Conservation (phyloP, 805 yeast genomes). For the Ogataea degrootiae region DNA sequence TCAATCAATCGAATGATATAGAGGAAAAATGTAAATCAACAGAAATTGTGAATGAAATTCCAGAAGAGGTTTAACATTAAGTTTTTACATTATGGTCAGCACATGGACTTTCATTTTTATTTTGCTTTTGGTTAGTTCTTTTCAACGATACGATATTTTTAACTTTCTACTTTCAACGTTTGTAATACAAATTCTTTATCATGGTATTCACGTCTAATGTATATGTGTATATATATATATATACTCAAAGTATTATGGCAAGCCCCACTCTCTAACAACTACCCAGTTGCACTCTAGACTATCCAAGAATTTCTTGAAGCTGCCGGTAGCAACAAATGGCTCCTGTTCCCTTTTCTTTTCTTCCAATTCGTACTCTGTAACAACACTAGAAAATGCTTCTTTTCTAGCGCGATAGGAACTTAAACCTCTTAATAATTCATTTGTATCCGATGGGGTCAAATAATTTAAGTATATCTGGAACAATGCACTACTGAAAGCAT, state of each 20-base stretch:
- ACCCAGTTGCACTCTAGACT: conserved; percentile 26
- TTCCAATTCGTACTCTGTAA: conserved; percentile 23
- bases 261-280: conserved; percentile 28
- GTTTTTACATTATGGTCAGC: too few relatives aligned
- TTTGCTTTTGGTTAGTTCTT: too few relatives aligned
- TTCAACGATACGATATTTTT: too few relatives aligned
- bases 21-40: too few relatives aligned
- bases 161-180: too few relatives aligned
- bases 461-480: conserved; percentile 17
- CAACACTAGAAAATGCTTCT: conserved; percentile 8
- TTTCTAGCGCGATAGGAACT: conserved; percentile 16
- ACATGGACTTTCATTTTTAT: too few relatives aligned
- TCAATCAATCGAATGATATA: too few relatives aligned
- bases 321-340: conserved; percentile 11
- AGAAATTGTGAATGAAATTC: too few relatives aligned
- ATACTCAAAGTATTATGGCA: conserved; percentile 18
- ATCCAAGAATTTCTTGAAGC: conserved; percentile 19
- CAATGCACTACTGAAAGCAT: conserved; percentile 16
- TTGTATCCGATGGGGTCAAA: conserved; percentile 15
- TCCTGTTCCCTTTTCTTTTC: conserved; percentile 9
- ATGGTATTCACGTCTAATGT: too few relatives aligned
- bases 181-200: too few relatives aligned
- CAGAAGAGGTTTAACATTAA: too few relatives aligned
- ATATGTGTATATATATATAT: too few relatives aligned
- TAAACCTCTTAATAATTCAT: conserved; percentile 19